Conservation (phyloP, 148 eudicot genomes). For the Camellia sinensis region DNA sequence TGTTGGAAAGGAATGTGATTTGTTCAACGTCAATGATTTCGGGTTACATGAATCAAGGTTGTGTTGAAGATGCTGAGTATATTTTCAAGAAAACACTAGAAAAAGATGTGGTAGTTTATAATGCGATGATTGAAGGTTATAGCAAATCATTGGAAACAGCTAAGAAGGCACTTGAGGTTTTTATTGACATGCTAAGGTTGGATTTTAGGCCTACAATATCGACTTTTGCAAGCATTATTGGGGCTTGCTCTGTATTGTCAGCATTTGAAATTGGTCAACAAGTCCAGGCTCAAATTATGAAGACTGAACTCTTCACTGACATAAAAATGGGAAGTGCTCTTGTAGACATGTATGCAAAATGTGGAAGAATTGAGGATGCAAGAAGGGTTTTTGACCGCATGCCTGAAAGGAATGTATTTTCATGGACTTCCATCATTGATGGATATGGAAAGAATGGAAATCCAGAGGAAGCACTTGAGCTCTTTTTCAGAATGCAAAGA, state of each 20-base stretch:
- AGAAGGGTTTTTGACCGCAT: conserved; percentile 62
- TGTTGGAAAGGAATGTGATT: conserved; percentile 60
- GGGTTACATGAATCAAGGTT: conserved; percentile 65
- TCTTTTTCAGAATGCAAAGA: conserved; percentile 55
- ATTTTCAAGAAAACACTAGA: conserved; percentile 45
- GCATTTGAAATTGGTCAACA: conserved; percentile 69
- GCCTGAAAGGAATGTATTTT: conserved; percentile 69
- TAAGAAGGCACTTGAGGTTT: conserved; percentile 56
- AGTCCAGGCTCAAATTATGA: conserved; percentile 60
- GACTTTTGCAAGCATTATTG: conserved; percentile 77
- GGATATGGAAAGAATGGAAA: conserved; percentile 90
- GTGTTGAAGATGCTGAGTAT: conserved; percentile 60
- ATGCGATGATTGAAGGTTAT: conserved; percentile 98
- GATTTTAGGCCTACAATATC: conserved; percentile 67
- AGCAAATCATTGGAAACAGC: conserved; percentile 70
- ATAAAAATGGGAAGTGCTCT: conserved; percentile 87
- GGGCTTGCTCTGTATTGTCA: conserved; percentile 73
- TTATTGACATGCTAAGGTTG: conserved; percentile 60
- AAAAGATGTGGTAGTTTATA: conserved; percentile 84
- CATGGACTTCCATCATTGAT: conserved; percentile 97
- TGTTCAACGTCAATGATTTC: conserved; percentile 82
- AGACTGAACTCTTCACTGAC: conserved; percentile 42
- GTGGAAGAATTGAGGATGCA: conserved; percentile 71
- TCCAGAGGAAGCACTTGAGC: conserved; percentile 58
- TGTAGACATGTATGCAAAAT: conserved; percentile 87